phyloP scores from a whole-genome alignment of 2,329 filamentous ascomycete genomes.

The Aspergillus candidus region DNA sequence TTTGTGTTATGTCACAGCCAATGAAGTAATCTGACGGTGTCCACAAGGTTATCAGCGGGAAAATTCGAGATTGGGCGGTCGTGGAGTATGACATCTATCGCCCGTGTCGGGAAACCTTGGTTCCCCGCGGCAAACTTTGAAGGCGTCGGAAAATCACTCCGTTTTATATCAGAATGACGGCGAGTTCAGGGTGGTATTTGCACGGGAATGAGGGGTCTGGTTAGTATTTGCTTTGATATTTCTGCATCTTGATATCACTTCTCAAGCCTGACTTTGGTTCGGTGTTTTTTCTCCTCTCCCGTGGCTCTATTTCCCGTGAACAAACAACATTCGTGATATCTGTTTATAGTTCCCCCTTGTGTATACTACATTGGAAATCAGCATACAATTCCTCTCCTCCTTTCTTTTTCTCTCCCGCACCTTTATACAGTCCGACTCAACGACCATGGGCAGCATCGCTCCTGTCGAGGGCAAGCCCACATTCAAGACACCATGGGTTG shows the following conservation, averaged over 20 bases:
- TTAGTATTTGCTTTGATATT: conserved; percentile 6
- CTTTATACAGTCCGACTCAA: conserved; percentile 4
- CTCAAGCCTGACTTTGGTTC: neutral
- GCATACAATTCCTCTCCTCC: neutral
- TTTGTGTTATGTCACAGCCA: conserved; percentile 22
- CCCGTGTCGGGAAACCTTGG: conserved; percentile 24
- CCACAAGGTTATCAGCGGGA: conserved; percentile 29
- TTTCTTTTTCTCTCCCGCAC: neutral
- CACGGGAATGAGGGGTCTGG: conserved; percentile 18
- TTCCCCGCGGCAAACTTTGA: conserved; percentile 32
- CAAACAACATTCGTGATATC: too few species aligned
- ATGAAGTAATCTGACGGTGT: conserved; percentile 15
- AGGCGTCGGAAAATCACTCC: conserved; percentile 14
- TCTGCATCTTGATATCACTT: conserved; percentile 3
- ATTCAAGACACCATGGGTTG: conserved; percentile 55
- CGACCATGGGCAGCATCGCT: conserved; percentile 34
- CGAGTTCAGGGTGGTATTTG: conserved; percentile 11
- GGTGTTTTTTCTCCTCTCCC: neutral
- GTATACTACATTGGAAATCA: neutral
- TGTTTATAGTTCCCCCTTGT: too few species aligned
- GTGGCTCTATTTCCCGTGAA: too few species aligned
- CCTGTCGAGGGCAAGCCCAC: conserved; percentile 19
- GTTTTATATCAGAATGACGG: conserved; percentile 28
- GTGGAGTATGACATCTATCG: conserved; percentile 18
- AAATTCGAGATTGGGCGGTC: conserved; percentile 20